phyloP scores from a whole-genome alignment of 2,329 filamentous ascomycete species.

The Aspergillus quadricinctus region DNA sequence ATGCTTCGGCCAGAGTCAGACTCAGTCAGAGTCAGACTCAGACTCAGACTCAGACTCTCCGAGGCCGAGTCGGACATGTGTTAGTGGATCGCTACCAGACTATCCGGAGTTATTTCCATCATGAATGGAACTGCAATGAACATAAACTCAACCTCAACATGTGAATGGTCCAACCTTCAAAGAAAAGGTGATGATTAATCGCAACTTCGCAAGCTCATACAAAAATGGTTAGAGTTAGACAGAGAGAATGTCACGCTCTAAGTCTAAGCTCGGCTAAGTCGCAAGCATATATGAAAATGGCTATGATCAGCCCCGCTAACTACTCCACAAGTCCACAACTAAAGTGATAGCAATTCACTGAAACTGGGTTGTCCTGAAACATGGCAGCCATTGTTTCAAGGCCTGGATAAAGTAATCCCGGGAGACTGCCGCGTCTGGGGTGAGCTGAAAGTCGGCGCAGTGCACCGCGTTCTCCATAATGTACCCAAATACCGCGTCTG shows the following conservation, averaged over 20 bases:
- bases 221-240: not conserved
- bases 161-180: not conserved
- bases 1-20: no score
- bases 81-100: no score
- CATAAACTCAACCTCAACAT: not conserved
- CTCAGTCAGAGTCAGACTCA: no score
- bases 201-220: not conserved
- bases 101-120: no score
- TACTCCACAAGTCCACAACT: not conserved
- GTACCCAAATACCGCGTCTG: conserved; percentile 46
- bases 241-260: not conserved
- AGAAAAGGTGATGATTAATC: no score
- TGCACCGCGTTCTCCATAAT: conserved; percentile 45
- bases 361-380: conserved; percentile 26
- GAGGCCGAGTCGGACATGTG: no score
- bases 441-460: conserved; percentile 45
- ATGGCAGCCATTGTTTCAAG: conserved; percentile 45
- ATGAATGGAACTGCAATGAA: not conserved
- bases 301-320: conserved; percentile 7
- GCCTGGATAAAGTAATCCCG: conserved; percentile 39
- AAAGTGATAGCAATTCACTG: not conserved
- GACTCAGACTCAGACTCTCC: no score
- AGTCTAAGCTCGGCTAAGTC: conserved; percentile 3
- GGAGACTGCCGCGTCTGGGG: conserved; percentile 29
- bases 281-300: conserved; percentile 11